Evolutionary conservation across 805 yeast genomes (phyloP).

Genomic region (Schwanniomyces sp.): DNA sequence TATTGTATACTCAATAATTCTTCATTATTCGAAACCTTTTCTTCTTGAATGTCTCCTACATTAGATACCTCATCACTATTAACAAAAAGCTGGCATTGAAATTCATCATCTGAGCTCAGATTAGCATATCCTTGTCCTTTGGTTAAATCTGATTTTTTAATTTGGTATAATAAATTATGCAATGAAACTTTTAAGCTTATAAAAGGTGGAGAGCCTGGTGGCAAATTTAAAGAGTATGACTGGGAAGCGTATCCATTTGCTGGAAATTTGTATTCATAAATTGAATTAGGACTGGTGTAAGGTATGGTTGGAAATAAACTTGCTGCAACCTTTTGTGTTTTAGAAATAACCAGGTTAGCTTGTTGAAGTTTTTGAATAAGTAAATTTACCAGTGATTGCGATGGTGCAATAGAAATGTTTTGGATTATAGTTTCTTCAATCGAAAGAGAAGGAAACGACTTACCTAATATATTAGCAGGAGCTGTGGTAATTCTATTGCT

Average conservation of each 20-base stretch:
- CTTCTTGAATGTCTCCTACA: conserved; percentile 32
- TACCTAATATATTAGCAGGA: conserved; percentile 27
- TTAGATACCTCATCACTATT: conserved; percentile 39
- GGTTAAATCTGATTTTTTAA: conserved; percentile 30
- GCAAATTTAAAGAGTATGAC: conserved; percentile 36
- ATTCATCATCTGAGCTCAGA: conserved; percentile 39
- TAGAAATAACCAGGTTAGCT: conserved; percentile 9
- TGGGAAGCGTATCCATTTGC: conserved; percentile 41
- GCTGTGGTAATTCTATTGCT: conserved; percentile 6
- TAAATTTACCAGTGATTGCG: conserved; percentile 12
- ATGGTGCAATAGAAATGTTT: conserved; percentile 35
- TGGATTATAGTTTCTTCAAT: conserved; percentile 35
- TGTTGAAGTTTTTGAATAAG: conserved; percentile 15
- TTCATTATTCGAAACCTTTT: conserved; percentile 14
- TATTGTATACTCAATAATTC: conserved; percentile 27
- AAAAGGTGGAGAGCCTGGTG: conserved; percentile 34
- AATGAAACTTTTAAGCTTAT: conserved; percentile 34
- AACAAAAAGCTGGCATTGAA: conserved; percentile 37
- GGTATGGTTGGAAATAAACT: conserved; percentile 33
- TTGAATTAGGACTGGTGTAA: conserved; percentile 23
- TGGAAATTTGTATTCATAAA: conserved; percentile 38
- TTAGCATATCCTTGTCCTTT: conserved; percentile 31
- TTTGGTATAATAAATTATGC: conserved; percentile 30
- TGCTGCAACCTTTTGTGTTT: conserved; percentile 23
- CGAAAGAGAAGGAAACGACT: conserved; percentile 24